A percentile compares a stretch with the other conserved stretches of the same genome.
phyloP scores from a whole-genome alignment of 805 yeast species.

The Saccharomycopsis selenospora region DNA sequence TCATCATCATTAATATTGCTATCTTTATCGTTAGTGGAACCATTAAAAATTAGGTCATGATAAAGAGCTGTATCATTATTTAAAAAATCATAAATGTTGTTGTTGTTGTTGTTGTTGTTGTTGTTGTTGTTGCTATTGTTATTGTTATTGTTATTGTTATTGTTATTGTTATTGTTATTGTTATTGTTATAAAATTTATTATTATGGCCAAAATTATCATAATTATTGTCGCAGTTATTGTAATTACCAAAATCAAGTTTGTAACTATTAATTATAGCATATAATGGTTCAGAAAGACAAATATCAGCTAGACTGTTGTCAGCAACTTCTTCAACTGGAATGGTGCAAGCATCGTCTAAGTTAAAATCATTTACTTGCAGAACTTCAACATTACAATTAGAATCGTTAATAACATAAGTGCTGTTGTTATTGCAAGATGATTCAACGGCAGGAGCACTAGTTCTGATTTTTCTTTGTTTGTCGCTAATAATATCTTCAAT shows the following conservation, averaged over 20 bases:
- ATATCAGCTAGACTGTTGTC: background rate
- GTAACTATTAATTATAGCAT: background rate
- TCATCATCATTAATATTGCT: background rate
- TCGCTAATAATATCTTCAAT: no score
- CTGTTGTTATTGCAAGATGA: no score
- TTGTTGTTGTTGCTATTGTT: background rate
- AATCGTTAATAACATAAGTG: no score
- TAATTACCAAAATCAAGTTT: background rate
- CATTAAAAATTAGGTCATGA: background rate
- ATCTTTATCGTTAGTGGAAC: background rate
- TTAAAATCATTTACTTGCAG: no score
- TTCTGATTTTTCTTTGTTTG: no score
- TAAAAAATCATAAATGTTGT: background rate
- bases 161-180: background rate
- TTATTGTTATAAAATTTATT: no score
- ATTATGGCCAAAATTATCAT: no score
- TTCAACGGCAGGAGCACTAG: no score
- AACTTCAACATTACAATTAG: no score
- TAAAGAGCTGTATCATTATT: background rate
- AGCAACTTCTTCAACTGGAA: background rate
- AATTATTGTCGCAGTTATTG: no score
- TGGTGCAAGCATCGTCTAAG: no score
- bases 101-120: background rate
- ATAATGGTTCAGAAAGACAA: background rate
- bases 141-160: background rate